Conservation (phyloP, 2,329 filamentous ascomycete genomes). For the Exutisphaerella laricina region DNA sequence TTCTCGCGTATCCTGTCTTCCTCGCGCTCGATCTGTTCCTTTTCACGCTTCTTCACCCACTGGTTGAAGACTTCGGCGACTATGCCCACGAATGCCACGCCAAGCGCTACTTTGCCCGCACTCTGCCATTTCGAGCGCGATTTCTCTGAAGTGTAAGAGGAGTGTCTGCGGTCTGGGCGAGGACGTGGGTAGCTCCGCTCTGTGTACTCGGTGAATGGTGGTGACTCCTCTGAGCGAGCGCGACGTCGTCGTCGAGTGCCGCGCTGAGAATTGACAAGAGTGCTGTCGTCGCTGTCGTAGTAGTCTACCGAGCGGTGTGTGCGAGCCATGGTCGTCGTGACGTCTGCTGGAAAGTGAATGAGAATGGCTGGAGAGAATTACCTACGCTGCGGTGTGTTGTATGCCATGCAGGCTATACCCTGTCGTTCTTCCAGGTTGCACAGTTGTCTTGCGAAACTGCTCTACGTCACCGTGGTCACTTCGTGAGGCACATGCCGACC, state of each 20-base stretch:
- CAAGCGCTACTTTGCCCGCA: slow-evolving; percentile 15
- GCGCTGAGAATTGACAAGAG: not conserved
- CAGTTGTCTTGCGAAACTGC: no score
- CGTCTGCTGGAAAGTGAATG: not conserved
- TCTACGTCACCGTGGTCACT: no score
- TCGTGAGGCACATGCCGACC: no score
- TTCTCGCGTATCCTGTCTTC: slow-evolving; percentile 6
- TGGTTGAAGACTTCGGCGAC: slow-evolving; percentile 8
- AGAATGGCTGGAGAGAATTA: not conserved
- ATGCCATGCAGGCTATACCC: no score
- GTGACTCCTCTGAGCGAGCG: slow-evolving; percentile 1
- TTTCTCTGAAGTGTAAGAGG: slow-evolving; percentile 3
- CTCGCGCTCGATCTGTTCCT: slow-evolving; percentile 8
- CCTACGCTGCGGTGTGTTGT: no score
- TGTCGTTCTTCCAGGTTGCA: no score
- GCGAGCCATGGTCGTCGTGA: slow-evolving; percentile 3
- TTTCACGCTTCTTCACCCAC: slow-evolving; percentile 14
- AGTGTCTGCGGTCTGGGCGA: not conserved
- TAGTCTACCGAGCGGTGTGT: slow-evolving; percentile 2
- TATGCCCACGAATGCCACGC: slow-evolving; percentile 8
- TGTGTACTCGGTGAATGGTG: not conserved
- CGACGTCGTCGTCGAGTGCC: not conserved
- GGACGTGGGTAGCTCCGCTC: not conserved
- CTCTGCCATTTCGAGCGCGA: slow-evolving; percentile 1
- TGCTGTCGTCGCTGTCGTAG: slow-evolving; percentile 14